Conservation (phyloP, 169 alveolate species). For the Eimeria tenella region DNA sequence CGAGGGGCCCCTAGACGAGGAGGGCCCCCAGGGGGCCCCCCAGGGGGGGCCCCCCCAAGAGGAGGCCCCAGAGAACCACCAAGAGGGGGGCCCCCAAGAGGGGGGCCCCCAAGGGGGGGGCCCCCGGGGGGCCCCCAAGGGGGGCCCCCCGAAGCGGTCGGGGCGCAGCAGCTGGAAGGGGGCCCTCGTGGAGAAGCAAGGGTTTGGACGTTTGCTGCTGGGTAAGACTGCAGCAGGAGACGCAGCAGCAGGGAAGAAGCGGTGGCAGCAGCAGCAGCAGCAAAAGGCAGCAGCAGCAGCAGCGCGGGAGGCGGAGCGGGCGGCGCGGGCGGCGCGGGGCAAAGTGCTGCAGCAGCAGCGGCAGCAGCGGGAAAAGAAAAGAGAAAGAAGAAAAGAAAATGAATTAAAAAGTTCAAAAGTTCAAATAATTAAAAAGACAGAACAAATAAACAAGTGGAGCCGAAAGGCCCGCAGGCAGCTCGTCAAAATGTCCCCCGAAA, state of each 20-base stretch:
- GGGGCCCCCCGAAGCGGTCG: too few species aligned
- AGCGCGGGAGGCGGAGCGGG: slow-evolving; percentile 57
- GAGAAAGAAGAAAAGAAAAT: neutral
- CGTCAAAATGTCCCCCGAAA: slow-evolving; percentile 79
- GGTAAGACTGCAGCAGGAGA: slow-evolving; percentile 53
- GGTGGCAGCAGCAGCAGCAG: slow-evolving; percentile 67
- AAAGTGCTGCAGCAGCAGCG: neutral
- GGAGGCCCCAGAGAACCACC: too few species aligned
- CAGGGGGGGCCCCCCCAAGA: too few species aligned
- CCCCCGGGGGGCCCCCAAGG: too few species aligned
- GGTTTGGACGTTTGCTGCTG: slow-evolving; percentile 75
- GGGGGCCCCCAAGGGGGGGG: too few species aligned
- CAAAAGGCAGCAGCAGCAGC: neutral
- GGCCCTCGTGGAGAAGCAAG: neutral
- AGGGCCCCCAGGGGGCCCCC: too few species aligned
- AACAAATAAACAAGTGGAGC: slow-evolving; percentile 67
- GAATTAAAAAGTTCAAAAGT: too few species aligned
- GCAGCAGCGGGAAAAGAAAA: neutral
- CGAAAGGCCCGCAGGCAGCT: slow-evolving; percentile 69
- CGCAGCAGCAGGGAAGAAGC: slow-evolving; percentile 20
- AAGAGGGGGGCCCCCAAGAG: too few species aligned
- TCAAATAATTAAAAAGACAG: slow-evolving; percentile 58
- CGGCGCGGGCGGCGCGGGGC: slow-evolving; percentile 20
- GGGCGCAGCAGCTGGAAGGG: neutral
- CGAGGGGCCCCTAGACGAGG: too few species aligned